A percentile compares a stretch with the other conserved stretches of the same genome.
Evolutionary conservation across 768 basidiomycete genomes (phyloP).

Genomic region (Phanerodontia chrysosporium): DNA sequence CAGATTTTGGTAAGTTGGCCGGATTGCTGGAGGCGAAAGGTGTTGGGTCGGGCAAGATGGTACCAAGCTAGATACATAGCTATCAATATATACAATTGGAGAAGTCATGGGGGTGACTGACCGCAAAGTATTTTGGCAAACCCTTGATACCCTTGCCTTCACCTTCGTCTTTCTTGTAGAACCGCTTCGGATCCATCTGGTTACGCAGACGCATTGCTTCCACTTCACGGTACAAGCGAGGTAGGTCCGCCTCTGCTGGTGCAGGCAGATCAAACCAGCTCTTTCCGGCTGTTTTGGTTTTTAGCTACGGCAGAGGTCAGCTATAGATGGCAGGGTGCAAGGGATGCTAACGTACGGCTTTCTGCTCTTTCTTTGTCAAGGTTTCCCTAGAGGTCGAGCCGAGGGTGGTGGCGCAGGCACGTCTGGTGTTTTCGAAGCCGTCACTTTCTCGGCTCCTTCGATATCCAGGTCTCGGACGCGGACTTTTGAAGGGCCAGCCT

Average conservation of each 20-base stretch:
- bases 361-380: slow-evolving; percentile 71
- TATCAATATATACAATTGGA: no score
- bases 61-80: slow-evolving; percentile 74
- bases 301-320: slow-evolving; percentile 40
- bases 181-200: slow-evolving; percentile 88
- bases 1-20: slow-evolving; percentile 67
- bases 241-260: slow-evolving; percentile 74
- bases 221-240: slow-evolving; percentile 77
- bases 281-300: slow-evolving; percentile 68
- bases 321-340: background rate
- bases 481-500: slow-evolving; percentile 35
- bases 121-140: slow-evolving; percentile 87
- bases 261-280: slow-evolving; percentile 89
- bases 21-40: slow-evolving; percentile 68
- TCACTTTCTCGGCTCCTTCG: slow-evolving; percentile 47
- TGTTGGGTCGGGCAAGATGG: slow-evolving; percentile 61
- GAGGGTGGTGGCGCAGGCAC: slow-evolving; percentile 62
- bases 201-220: slow-evolving; percentile 84
- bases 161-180: slow-evolving; percentile 83
- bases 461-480: slow-evolving; percentile 59
- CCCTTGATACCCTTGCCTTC: slow-evolving; percentile 83
- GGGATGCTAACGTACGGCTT: slow-evolving; percentile 46
- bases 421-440: slow-evolving; percentile 45
- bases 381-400: slow-evolving; percentile 56
- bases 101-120: no score